A percentile compares a stretch with the other conserved stretches of the same genome.
Conservation (phyloP, 192 early-diverging fungal genomes). For the Coemansia sp. region DNA sequence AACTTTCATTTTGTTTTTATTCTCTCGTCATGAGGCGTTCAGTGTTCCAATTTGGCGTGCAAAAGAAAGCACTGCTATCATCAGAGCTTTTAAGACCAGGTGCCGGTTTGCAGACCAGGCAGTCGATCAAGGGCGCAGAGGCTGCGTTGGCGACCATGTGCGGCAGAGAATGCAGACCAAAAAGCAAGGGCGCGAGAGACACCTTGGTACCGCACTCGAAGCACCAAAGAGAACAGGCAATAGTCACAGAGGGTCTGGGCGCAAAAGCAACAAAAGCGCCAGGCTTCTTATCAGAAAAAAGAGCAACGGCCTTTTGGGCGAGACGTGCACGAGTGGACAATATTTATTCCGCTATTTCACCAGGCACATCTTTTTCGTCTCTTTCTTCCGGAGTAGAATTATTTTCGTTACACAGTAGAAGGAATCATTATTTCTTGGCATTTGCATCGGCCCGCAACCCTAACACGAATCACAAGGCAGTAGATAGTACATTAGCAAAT, state of each 20-base stretch:
- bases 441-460: neutral
- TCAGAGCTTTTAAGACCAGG: neutral
- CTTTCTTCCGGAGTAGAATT: neutral
- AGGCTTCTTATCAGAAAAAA: neutral
- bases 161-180: neutral
- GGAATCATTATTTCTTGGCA: slow-evolving; percentile 7
- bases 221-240: neutral
- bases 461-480: neutral
- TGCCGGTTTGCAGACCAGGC: neutral
- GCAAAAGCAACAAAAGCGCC: neutral
- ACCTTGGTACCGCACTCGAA: neutral
- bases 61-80: neutral
- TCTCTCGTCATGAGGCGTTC: neutral
- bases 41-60: neutral
- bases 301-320: neutral
- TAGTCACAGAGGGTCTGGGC: neutral
- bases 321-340: neutral
- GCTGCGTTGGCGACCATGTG: neutral
- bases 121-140: neutral
- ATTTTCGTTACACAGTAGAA: neutral
- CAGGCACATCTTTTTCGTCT: slow-evolving; percentile 1
- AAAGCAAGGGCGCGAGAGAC: neutral
- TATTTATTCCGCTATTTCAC: slow-evolving; percentile 1
- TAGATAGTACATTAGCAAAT: neutral
- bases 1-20: neutral